A percentile compares a stretch with the other conserved stretches of the same genome.
phyloP scores from a whole-genome alignment of 768 basidiomycete species.

The Boletus subparvulus region DNA sequence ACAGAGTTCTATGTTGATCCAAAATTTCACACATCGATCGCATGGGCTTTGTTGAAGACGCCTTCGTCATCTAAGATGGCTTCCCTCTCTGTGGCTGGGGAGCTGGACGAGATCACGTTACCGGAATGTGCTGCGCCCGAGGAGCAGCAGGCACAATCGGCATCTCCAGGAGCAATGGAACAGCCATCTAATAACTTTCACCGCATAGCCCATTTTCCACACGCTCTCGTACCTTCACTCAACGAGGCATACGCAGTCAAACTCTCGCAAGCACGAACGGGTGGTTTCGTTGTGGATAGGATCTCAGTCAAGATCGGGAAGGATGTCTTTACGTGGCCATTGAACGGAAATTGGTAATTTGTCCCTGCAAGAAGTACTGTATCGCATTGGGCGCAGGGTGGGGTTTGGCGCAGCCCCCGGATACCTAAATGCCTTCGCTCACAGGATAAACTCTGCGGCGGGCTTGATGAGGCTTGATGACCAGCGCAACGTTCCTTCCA shows the following conservation, averaged over 20 bases:
- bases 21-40: conserved; percentile 86
- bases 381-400: conserved; percentile 8
- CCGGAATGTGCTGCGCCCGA: background rate
- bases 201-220: conserved; percentile 53
- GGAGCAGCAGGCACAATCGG: conserved; percentile 4
- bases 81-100: background rate
- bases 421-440: conserved; percentile 4
- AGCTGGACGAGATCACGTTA: conserved; percentile 1
- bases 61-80: conserved; percentile 3
- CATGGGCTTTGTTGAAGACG: conserved; percentile 68
- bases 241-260: conserved; percentile 46
- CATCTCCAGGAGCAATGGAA: conserved; percentile 5
- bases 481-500: conserved; percentile 67
- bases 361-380: conserved; percentile 4
- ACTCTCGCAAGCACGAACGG: conserved; percentile 44
- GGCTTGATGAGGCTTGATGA: conserved; percentile 52
- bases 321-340: conserved; percentile 51
- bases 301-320: conserved; percentile 73
- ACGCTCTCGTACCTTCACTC: conserved; percentile 45
- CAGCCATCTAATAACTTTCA: conserved; percentile 34
- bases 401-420: conserved; percentile 2
- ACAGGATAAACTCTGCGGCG: conserved; percentile 1
- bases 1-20: conserved; percentile 78
- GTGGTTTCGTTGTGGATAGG: conserved; percentile 50
- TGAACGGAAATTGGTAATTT: conserved; percentile 22